Base-by-base conservation (phyloP, 1,284 basidiomycete genomes). In the Pseudozyma sp. region DNA sequence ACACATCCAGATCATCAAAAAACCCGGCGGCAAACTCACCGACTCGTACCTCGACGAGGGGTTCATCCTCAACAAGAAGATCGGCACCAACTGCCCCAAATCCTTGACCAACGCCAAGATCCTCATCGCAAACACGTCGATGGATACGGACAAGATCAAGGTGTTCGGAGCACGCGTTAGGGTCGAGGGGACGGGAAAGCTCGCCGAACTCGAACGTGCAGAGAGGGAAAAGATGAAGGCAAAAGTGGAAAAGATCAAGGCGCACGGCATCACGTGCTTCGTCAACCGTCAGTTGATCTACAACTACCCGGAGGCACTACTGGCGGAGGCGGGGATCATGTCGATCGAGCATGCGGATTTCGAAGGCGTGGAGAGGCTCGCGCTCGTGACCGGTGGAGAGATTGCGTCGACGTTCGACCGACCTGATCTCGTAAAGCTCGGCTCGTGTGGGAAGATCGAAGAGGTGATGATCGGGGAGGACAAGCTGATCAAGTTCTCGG, bases 91-190 rank as follows among this genome's bases (percentile, higher is more conserved):
- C 87, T 94, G 93, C 56, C 94, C 95, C 7, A 98, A 98, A 86
- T 89, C 92, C 59, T 88, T 98, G 80, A 93, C 96, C 83, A 96
- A 97, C 79, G 95, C 90, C 47, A 97, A 94, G 85, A 99, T 99
- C 75, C 87, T 99, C 69, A 97, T 99, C 76, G 94, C 96, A 63
- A 99, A 99, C 84, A 99, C 97, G 14, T 94, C 95, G 7, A 98
- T 99, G 97, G 96, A 99, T 87, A 99, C 97, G 34, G 97, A 99
- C 87, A 99, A 99, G 87, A 97, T 99, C 87, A 99, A 99, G 87
- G 92, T 99, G 61, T 99, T 99, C 81, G 97, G 96, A 54, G 96
- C 97, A 0, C 90, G 94, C 33, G 91, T 99, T 56, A 94, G 95
- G 85, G 96, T 99, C 13, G 94, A 98, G 80, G 89, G 93, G 35